Conservation (phyloP, 495 filamentous ascomycete species). For the Hapsidospora chrysogenum region DNA sequence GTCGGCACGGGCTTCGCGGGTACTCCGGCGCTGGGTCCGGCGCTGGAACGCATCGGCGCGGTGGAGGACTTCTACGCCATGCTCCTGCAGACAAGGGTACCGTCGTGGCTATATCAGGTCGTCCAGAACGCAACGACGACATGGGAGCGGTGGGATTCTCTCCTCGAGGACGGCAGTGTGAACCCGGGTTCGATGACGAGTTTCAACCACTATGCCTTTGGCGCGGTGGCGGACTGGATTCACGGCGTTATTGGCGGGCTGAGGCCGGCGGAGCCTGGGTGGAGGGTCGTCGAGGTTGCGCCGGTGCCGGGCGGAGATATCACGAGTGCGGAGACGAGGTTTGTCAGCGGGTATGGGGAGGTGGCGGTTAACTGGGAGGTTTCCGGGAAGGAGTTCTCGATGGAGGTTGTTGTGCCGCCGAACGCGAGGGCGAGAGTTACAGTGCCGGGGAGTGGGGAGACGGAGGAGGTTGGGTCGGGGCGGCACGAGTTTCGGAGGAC, state of each 20-base stretch:
- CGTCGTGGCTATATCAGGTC: slow-evolving; percentile 31
- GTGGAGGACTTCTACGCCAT: slow-evolving; percentile 13
- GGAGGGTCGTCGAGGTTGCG: slow-evolving; percentile 14
- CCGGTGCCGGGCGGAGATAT: slow-evolving; percentile 14
- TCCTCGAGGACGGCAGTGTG: slow-evolving; percentile 24
- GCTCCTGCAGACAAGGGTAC: slow-evolving; percentile 14
- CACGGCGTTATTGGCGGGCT: slow-evolving; percentile 15
- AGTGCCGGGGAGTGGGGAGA: too few relatives aligned
- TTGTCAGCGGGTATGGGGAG: slow-evolving; percentile 1
- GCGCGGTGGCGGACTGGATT: slow-evolving; percentile 21
- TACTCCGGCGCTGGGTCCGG: slow-evolving; percentile 24
- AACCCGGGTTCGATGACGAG: slow-evolving; percentile 32
- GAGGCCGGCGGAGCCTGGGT: slow-evolving; percentile 14
- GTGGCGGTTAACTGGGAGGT: too few relatives aligned
- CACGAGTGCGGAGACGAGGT: slow-evolving; percentile 11
- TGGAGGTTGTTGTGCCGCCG: too few relatives aligned
- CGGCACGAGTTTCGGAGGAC: too few relatives aligned
- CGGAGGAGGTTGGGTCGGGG: too few relatives aligned
- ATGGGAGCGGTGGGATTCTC: slow-evolving; percentile 36
- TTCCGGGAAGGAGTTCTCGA: too few relatives aligned
- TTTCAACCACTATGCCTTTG: slow-evolving; percentile 35
- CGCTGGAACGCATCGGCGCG: slow-evolving; percentile 15
- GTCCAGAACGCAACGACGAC: slow-evolving; percentile 30
- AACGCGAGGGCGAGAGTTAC: too few relatives aligned
- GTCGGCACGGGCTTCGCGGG: slow-evolving; percentile 33